Conservation (phyloP, 345 rosid species). For the Lepidium africanum region DNA sequence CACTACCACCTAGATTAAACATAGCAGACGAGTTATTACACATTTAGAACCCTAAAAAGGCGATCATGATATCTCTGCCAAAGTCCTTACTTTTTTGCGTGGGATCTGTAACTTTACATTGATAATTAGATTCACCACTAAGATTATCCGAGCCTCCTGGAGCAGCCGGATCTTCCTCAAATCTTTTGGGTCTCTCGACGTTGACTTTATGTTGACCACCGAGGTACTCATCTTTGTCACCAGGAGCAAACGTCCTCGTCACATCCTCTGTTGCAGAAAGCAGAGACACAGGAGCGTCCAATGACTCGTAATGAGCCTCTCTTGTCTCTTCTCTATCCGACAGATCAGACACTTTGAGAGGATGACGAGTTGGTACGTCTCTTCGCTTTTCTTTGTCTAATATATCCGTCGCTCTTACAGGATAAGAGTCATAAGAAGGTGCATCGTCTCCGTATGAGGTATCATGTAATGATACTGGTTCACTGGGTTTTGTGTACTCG, state of each 20-base stretch:
- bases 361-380: not conserved
- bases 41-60: not conserved
- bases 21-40: not conserved
- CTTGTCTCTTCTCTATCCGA: conserved; percentile 19
- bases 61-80: not conserved
- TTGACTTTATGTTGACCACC: conserved; percentile 33
- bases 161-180: conserved; percentile 54
- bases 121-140: conserved; percentile 39
- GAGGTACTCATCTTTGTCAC: conserved; percentile 20
- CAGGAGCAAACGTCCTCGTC: conserved; percentile 22
- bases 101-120: conserved; percentile 50
- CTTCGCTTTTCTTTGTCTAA: not conserved
- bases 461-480: not conserved
- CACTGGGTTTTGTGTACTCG: not conserved
- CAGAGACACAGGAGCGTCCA: conserved; percentile 28
- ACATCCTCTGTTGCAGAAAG: conserved; percentile 28
- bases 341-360: not conserved
- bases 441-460: conserved; percentile 1
- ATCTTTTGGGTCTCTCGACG: conserved; percentile 28
- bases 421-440: not conserved
- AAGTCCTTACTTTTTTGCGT: conserved; percentile 30
- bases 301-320: conserved; percentile 28
- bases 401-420: not conserved
- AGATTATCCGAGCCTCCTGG: conserved; percentile 24
- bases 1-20: conserved; percentile 34